Base-by-base conservation (phyloP, 2,329 filamentous ascomycete genomes). In the Cryphonectria japonica region DNA sequence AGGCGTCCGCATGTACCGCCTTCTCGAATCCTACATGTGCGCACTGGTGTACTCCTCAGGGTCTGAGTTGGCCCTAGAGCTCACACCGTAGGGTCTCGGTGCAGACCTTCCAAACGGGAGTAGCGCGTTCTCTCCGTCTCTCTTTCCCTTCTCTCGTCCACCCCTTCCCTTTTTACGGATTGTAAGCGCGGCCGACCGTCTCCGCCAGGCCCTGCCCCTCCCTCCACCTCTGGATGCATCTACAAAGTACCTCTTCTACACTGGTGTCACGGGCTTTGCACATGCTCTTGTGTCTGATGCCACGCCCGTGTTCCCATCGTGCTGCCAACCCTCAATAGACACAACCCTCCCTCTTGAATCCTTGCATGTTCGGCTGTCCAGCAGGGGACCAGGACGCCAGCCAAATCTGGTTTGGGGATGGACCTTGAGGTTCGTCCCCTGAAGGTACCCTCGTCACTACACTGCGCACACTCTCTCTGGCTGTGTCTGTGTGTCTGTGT, bases 101-200 rank as follows among this genome's bases (percentile, higher is more conserved):
- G 46, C 68, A 72, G 60, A 65, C 64, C 39, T 66, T 69, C 71
- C 60, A 70, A 67, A 70, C 19, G 41, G 71, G 60, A 63, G 71
- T 70, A 70, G 71, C 71, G 68, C 41, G 41, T 52, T 68, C 50
- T 32, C 54, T 66, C 68, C 3, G 6, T n/a, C 22, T n/a, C 46
- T n/a, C 22, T n/a, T 9, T n/a, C 37, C 22, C 22, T 22, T 50
- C 22, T 50, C 22, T n/a, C 3, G 34, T 34, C 22, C 19, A 19
- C 3, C 46, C 22, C 46, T 22, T 64, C 68, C 68, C 64, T 65
- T 61, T 46, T 70, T 41, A 32, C 29, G 39, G 37, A 41, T 68
- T 66, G 54, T 52, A 70, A 70, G 65, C 71, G 68, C 67, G 67
- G 66, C 52, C 68, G 59, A 72, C 59, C 64, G 52, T 54, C 66